Base-by-base conservation (phyloP, 2,329 filamentous ascomycete genomes). In the Trichoderma asperellum region DNA sequence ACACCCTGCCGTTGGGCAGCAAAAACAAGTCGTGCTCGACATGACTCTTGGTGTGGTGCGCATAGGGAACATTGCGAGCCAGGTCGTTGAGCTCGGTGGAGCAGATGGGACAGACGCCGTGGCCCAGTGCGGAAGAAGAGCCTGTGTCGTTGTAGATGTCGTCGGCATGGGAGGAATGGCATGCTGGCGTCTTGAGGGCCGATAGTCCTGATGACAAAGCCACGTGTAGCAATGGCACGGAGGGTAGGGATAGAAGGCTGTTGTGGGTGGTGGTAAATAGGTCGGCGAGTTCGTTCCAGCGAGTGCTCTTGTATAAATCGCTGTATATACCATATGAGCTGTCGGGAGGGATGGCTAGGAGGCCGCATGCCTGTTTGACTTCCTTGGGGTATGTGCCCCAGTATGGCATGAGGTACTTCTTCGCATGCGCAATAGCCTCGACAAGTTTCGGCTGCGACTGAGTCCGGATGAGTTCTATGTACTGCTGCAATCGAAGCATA, bases 51-150 rank as follows among this genome's bases (percentile, higher is more conserved):
- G 92, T 94, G 79, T 99, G 96, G 76, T 97, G 92, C 2, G 96
- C 96, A 75, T 98, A 98, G 0, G 96, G 96, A 56, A 99, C 92
- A 74, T 91, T 90, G 63, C 91, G 86, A 2, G 96, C 95, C 40
- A 99, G 87, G 75, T 94, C 92, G 79, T 98, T 98, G 68, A 99
- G 87, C 81, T 99, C 96, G 0, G 92, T 96, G 59, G 92, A 96
- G 83, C 96, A 99, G 76, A 99, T 98, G 3, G 96, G 96, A 75
- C 96, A 99, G 53, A 98, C 89, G 60, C 89, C 91, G 8, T 92
- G 91, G 2, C 89, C 89, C 0, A 91, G 86, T 34, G 83, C 84
- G 1, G 63, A 67, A 1, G 63, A 35, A 7, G 35, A 43, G 40
- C 40, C 43, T 29, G 37, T 24, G 10, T 67, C 63, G 21, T 74